Evolutionary conservation across 2,329 filamentous ascomycete species (phyloP).

Genomic region (Cladosporium velox): DNA sequence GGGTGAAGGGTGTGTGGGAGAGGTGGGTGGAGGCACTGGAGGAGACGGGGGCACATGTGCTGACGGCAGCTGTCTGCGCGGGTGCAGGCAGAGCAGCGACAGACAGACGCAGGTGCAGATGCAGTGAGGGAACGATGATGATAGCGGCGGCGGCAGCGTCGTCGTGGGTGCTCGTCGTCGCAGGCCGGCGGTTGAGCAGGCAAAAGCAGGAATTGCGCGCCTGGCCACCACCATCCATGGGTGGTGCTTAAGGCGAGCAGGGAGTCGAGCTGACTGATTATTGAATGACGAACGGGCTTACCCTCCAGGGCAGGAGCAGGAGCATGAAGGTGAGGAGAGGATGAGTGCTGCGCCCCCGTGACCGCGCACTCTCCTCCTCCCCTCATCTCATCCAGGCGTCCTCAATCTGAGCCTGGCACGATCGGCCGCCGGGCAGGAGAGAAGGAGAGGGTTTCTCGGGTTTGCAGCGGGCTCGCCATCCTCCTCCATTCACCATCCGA

Average conservation of each 20-base stretch:
- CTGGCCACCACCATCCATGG: not conserved
- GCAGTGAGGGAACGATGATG: not conserved
- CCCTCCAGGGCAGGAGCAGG: not conserved
- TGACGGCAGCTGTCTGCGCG: constrained; percentile 18
- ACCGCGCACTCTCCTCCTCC: constrained; percentile 6
- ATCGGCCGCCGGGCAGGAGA: not conserved
- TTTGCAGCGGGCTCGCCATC: not conserved
- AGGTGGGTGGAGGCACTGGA: not conserved
- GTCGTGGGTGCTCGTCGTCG: not conserved
- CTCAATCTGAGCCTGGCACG: not conserved
- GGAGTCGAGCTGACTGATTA: not conserved
- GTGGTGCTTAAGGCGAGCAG: not conserved
- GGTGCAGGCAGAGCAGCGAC: constrained; percentile 7
- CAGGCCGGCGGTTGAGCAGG: not conserved
- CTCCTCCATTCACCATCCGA: not conserved
- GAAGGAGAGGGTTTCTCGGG: not conserved
- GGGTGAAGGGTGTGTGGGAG: not conserved
- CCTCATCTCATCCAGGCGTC: not conserved
- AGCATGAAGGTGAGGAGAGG: not conserved
- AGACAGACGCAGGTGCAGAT: constrained; percentile 4
- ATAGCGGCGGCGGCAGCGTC: not conserved
- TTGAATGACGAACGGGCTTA: not conserved
- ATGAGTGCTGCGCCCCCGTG: not conserved
- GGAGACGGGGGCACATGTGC: constrained; percentile 3
- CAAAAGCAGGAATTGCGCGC: not conserved